Percentiles rank a stretch among this genome's conserved stretches.
phyloP scores from a whole-genome alignment of 2,329 filamentous ascomycete genomes.

The Claviceps sp. region DNA sequence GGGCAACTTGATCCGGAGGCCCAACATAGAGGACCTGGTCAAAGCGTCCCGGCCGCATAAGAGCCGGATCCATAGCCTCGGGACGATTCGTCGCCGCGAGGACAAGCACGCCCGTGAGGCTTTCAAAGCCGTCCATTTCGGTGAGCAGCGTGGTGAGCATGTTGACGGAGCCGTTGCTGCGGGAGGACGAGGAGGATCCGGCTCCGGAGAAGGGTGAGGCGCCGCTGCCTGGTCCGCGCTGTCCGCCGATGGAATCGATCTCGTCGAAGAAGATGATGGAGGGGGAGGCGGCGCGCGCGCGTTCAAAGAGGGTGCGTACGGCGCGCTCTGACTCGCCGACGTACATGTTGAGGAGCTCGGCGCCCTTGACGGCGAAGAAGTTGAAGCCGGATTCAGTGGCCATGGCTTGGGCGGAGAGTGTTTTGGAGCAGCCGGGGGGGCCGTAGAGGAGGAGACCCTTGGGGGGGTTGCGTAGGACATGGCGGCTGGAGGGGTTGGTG shows the following conservation, averaged over 20 bases:
- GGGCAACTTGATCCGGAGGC: conserved; percentile 58
- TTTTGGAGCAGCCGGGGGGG: conserved; percentile 90
- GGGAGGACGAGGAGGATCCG: conserved; percentile 24
- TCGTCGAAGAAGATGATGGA: conserved; percentile 97
- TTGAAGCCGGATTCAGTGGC: conserved; percentile 86
- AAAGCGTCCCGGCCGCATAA: conserved; percentile 76
- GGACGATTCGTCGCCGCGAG: conserved; percentile 88
- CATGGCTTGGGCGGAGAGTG: conserved; percentile 77
- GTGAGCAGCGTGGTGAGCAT: conserved; percentile 81
- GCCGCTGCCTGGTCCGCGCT: conserved; percentile 16
- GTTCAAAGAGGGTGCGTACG: conserved; percentile 72
- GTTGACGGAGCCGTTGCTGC: conserved; percentile 48
- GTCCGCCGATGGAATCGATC: conserved; percentile 70
- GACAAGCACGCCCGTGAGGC: conserved; percentile 69
- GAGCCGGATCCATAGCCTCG: conserved; percentile 70
- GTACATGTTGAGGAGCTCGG: conserved; percentile 91
- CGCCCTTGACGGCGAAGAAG: conserved; percentile 88
- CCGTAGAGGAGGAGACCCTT: conserved; percentile 85
- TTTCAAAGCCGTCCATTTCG: conserved; percentile 92
- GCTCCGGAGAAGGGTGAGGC: conserved; percentile 7
- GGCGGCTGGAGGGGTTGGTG: conserved; percentile 18
- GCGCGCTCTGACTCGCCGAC: conserved; percentile 87
- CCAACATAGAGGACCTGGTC: conserved; percentile 78
- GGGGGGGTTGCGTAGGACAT: conserved; percentile 41
- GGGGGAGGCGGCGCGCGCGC: conserved; percentile 72